These are phyloP conservation scores for Stentor roeselii DNA, from an alignment of 73 alveolate genomes.

Conservation along the genomic window DNA sequence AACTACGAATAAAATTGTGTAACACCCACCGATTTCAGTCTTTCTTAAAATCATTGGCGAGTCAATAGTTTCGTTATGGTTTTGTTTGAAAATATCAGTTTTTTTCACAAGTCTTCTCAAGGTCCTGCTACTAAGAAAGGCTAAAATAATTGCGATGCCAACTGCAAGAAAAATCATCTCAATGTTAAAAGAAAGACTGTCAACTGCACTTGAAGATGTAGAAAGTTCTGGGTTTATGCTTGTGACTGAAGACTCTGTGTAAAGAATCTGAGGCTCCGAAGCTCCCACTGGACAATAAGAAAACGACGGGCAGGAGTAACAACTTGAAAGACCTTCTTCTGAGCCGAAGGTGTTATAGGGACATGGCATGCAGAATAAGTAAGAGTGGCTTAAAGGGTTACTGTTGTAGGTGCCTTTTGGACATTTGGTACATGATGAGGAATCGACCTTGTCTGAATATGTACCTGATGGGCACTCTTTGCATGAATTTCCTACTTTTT, in stretches of 20 bases:
- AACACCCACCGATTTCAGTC: neutral
- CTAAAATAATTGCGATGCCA: neutral
- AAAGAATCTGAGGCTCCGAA: neutral
- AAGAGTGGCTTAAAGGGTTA: neutral
- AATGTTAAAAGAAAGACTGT: neutral
- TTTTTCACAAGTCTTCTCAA: neutral
- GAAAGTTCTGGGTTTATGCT: neutral
- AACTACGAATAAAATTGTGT: neutral
- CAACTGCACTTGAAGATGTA: neutral
- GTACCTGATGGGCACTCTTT: neutral
- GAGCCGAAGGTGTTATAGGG: neutral
- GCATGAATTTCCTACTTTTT: neutral
- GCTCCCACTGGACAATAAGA: conserved; percentile 6
- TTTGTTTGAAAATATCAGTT: neutral
- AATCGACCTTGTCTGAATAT: neutral
- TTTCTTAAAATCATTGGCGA: neutral
- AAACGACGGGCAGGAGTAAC: neutral
- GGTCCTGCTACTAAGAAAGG: neutral
- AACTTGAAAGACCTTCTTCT: neutral
- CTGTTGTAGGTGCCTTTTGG: neutral
- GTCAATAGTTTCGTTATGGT: neutral
- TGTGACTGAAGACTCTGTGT: neutral
- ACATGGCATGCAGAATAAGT: neutral
- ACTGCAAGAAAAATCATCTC: neutral
- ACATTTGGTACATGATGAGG: neutral